Base-by-base conservation (phyloP, 1,284 basidiomycete genomes). In the Testicularia cyperi region DNA sequence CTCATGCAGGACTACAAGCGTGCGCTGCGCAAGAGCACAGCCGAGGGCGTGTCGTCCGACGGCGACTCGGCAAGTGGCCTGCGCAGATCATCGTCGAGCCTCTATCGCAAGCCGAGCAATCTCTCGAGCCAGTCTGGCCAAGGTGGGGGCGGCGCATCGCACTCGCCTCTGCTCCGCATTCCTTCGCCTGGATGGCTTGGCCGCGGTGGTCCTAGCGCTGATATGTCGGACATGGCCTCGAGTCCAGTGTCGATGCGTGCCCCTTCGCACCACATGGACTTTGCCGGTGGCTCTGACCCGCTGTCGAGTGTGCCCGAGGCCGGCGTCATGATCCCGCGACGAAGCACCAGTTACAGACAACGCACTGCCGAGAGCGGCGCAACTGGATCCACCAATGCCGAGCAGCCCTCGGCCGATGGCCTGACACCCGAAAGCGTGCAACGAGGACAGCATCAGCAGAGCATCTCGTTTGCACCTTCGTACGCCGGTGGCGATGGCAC, bases 1-100 rank as follows among this genome's bases (percentile, higher is more conserved):
- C 28, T 68, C 24, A 54, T 68, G 65, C 55, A 67, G 21, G 67
- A 72, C 36, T 72, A 70, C 57, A 60, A 68, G 38, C 52, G 54
- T 7, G 66, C 66, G 6, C 39, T 71, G 20, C 35, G 64, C 14
- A 35, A 43, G 12, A 37, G 15, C 21, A 35, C 19, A 8, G 8
- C 25, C 6, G 38, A 51, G 12, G 38, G 38, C 16, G 38, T 32
- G 0, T 41, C 21, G 10, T 49, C 49, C 3, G 35, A 28, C 1
- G 38, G 33, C 10, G 36, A 48, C 37, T 25, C 44, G 38, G 44
- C 9, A 35, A 30, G n/a, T 31, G 14, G 20, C 16, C 19, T n/a
- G n/a, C n/a, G n/a, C n/a, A n/a, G n/a, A 8, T 60, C 56, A 21
- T 25, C 39, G 1, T 48, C 49, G 7, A 45, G 57, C 34, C 22